phyloP scores from a whole-genome alignment of 768 basidiomycete species.

The Termitomyces eurrhizus region DNA sequence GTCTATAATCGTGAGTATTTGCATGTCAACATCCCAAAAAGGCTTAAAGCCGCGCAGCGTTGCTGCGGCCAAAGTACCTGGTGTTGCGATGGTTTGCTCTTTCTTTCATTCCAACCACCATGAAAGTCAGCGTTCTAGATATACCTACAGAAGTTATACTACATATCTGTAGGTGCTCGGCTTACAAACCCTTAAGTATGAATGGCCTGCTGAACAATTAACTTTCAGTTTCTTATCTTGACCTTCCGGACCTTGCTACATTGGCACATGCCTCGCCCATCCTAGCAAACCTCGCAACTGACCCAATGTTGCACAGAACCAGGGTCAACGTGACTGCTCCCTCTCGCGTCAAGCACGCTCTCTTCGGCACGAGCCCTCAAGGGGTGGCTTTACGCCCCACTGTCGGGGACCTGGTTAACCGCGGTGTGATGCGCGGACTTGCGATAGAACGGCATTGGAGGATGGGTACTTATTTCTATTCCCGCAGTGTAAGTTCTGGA shows the following conservation, averaged over 20 bases:
- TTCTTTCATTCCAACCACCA: conserved; percentile 9
- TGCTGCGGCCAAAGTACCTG: background rate
- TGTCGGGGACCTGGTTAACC: conserved; percentile 60
- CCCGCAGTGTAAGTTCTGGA: conserved; percentile 43
- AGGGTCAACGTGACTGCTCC: conserved; percentile 61
- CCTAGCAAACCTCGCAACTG: conserved; percentile 49
- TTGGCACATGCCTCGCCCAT: conserved; percentile 44
- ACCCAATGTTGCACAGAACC: conserved; percentile 60
- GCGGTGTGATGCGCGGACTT: conserved; percentile 67
- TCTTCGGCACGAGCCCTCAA: conserved; percentile 55
- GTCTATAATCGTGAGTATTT: background rate
- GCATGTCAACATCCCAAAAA: conserved; percentile 3
- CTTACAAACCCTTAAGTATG: background rate
- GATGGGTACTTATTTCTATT: conserved; percentile 62
- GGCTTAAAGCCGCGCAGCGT: background rate
- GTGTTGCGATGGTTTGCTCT: background rate
- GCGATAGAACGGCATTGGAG: conserved; percentile 66
- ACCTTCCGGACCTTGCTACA: conserved; percentile 64
- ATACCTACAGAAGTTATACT: conserved; percentile 57
- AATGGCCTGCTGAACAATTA: background rate
- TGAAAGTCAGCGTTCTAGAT: conserved; percentile 24
- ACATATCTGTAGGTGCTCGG: conserved; percentile 45
- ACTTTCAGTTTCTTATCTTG: conserved; percentile 60
- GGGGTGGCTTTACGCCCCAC: conserved; percentile 62
- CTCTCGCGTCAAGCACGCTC: conserved; percentile 60